phyloP scores from a whole-genome alignment of 176 grass and related monocot genomes.

The Carex pumila region DNA sequence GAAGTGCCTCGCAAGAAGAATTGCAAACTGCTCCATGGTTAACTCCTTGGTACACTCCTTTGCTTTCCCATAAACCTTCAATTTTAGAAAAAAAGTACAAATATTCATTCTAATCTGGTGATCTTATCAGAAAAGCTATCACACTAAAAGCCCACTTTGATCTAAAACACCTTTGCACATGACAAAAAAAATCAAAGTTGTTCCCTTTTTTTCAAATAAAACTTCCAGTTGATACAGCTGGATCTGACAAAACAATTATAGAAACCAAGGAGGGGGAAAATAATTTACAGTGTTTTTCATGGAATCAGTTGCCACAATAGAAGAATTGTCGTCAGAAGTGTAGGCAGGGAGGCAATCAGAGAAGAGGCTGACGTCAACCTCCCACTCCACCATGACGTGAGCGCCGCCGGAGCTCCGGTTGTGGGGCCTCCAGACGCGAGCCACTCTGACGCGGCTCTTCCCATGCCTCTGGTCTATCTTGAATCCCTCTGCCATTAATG shows the following conservation, averaged over 20 bases:
- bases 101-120: not conserved
- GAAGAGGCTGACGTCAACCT: constrained; percentile 57
- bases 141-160: not conserved
- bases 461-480: constrained; percentile 78
- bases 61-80: constrained; percentile 86
- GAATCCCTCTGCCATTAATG: constrained; percentile 52
- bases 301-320: constrained; percentile 88
- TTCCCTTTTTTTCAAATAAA: not conserved
- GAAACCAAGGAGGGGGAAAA: not conserved
- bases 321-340: constrained; percentile 78
- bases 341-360: constrained; percentile 87
- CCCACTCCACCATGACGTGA: constrained; percentile 77
- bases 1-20: constrained; percentile 78
- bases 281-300: constrained; percentile 81
- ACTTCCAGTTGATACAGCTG: not conserved
- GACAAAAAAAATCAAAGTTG: not conserved
- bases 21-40: constrained; percentile 72
- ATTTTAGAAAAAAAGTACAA: not conserved
- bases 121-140: not conserved
- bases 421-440: constrained; percentile 59
- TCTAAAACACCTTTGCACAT: not conserved
- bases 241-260: not conserved
- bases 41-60: constrained; percentile 72
- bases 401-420: constrained; percentile 9
- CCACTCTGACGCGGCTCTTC: constrained; percentile 75